Base-by-base conservation (phyloP, 2,329 filamentous ascomycete genomes). In the Ciborinia camelliae region DNA sequence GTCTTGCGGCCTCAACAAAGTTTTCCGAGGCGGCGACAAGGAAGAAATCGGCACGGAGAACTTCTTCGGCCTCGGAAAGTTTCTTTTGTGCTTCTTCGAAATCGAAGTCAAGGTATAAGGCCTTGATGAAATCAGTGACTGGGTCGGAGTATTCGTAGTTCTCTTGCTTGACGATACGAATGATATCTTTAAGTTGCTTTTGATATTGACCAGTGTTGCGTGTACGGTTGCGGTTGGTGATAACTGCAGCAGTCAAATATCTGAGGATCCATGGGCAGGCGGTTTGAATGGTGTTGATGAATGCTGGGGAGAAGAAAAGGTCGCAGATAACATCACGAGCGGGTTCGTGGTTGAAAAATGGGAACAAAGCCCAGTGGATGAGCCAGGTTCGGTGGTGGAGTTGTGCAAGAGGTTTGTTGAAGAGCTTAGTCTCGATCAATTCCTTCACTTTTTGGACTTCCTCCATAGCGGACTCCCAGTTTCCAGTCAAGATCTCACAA, bases 241-340 rank as follows among this genome's bases (percentile, higher is more conserved):
- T 96, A 74, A 99, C 94, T 71, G 94, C 91, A 58, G 92, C 93
- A 67, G 92, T 88, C 66, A 99, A 85, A 80, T 99, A 99, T 72
- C 95, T 89, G 74, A 99, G 84, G 69, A 97, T 88, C 95, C 95
- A 99, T 8, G 95, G 94, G 83, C 92, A 97, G 74, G 88, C 90
- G 66, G 95, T 97, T 85, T 99, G 95, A 78, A 99, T 97, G 73
- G 94, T 98, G 86, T 98, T 99, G 87, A 99, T 99, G 84, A 92
- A 99, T 73, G 92, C 86, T 70, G 93, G 90, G 69, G 90, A 96
- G 86, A 99, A 98, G 85, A 97, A 95, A 77, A 98, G 88, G 73
- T 99, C 95, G 75, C 95, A 91, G 73, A 99, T 86, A 72, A 87
- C 86, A 76, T 99, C 95, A 75, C 94, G 92, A 66, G 92, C 91